Base-by-base conservation (phyloP, 208 protist species). In the Trypanosoma congolense region DNA sequence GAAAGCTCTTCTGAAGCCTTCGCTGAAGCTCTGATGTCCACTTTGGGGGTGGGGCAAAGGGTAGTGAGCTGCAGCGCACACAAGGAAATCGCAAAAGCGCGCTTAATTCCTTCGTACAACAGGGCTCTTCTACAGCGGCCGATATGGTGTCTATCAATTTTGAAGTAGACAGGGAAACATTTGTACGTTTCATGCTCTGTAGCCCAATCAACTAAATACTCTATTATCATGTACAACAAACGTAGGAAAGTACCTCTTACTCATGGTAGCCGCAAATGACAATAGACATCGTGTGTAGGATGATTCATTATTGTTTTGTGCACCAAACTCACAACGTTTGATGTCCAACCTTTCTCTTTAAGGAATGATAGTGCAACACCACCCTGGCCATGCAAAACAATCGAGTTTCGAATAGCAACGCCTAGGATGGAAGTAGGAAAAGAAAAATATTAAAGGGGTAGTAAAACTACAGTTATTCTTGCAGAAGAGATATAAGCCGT, bases 21-120 rank as follows among this genome's bases (percentile, higher is more conserved):
- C 88, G 67, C 10, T 75, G 76, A 49, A 95, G 68, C 56, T 92
- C 82, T 0, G 88, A 52, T 18, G 88, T 70, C 84, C 88, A 95
- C 21, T 76, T 80, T 4, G 88, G 88, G 42, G 88, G 88, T 24
- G 83, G 88, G 41, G 82, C 76, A 61, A 92, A 91, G 10, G 74
- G 73, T 26, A 95, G 56, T 18, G 77, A 76, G 0, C 47, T 44
- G 41, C 51, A 47, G 9, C 65, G 65, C n/a, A 78, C 49, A 3
- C 60, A 63, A 26, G 85, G 75, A 18, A 40, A 58, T 9, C 18
- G n/a, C 3, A 90, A 18, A 29, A 92, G 16, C 0, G 61, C 44
- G 18, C 36, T 42, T 25, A 68, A 35, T 38, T 47, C 40, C 12
- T 21, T 60, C 6, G 30, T 16, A 24, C 26, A 49, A 8, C 56